A percentile compares a stretch with the other conserved stretches of the same genome.
These are phyloP conservation scores for Xylaria sp. DNA, from an alignment of 2,329 filamentous ascomycete species.

Conservation along the genomic window DNA sequence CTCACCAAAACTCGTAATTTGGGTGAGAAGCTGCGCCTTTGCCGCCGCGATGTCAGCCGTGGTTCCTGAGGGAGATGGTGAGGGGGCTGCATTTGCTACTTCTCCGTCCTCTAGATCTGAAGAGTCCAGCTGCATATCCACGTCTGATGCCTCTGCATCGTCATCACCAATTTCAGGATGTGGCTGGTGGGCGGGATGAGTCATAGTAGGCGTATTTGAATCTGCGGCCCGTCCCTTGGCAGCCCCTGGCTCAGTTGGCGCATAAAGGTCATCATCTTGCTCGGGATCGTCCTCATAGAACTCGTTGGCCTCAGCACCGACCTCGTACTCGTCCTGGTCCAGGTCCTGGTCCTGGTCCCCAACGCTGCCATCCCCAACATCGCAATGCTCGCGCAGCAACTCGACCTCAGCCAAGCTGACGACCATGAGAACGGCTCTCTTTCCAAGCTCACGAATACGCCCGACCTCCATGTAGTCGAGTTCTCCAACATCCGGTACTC, in stretches of 20 bases:
- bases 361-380: conserved; percentile 32
- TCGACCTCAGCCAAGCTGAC: conserved; percentile 50
- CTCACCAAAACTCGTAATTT: conserved; percentile 32
- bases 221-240: neutral
- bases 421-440: conserved; percentile 62
- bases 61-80: conserved; percentile 14
- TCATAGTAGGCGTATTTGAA: neutral
- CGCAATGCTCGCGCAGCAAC: conserved; percentile 39
- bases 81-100: conserved; percentile 31
- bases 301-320: conserved; percentile 44
- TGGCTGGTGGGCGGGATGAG: neutral
- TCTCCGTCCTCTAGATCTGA: conserved; percentile 36
- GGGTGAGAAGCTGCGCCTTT: conserved; percentile 44
- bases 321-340: conserved; percentile 33
- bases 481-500: conserved; percentile 67
- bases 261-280: conserved; percentile 27
- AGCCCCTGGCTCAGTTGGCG: neutral
- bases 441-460: conserved; percentile 72
- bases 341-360: conserved; percentile 12
- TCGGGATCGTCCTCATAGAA: conserved; percentile 31
- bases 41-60: conserved; percentile 42
- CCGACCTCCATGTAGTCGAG: conserved; percentile 71
- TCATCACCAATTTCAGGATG: neutral
- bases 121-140: conserved; percentile 31
- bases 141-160: conserved; percentile 36